Conservation (phyloP, 306 rosid species). For the Lathyrus tuberosus region DNA sequence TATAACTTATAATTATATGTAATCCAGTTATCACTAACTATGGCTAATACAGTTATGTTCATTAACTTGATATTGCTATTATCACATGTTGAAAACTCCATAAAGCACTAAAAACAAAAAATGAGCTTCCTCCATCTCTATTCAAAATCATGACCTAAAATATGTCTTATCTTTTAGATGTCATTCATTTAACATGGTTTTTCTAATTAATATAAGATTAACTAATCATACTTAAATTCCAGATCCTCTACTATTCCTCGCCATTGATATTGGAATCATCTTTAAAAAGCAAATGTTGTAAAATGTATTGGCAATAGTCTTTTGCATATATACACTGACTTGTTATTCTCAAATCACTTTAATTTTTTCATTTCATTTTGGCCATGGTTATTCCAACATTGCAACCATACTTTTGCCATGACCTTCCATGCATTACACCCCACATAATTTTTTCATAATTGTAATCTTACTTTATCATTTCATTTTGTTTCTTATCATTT, state of each 20-base stretch:
- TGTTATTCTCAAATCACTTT: not conserved
- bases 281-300: slow-evolving; percentile 38
- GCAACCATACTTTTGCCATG: slow-evolving; percentile 27
- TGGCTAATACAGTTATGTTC: not conserved
- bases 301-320: slow-evolving; percentile 34
- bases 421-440: slow-evolving; percentile 34
- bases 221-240: not conserved
- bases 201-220: not conserved
- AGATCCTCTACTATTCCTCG: not conserved
- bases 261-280: slow-evolving; percentile 35
- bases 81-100: not conserved
- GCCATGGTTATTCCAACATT: slow-evolving; percentile 7
- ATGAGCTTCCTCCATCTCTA: not conserved
- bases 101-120: not conserved
- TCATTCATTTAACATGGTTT: not conserved
- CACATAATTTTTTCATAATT: slow-evolving; percentile 37
- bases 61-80: slow-evolving; percentile 22
- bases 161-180: not conserved
- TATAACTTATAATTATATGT: too few relatives aligned
- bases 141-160: not conserved
- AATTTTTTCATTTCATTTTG: not conserved
- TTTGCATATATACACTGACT: slow-evolving; percentile 36
- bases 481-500: slow-evolving; percentile 36
- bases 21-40: too few relatives aligned
- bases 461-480: slow-evolving; percentile 31